Evolutionary conservation across 208 protist species (phyloP).

Genomic region (Trypanosoma lewisi): DNA sequence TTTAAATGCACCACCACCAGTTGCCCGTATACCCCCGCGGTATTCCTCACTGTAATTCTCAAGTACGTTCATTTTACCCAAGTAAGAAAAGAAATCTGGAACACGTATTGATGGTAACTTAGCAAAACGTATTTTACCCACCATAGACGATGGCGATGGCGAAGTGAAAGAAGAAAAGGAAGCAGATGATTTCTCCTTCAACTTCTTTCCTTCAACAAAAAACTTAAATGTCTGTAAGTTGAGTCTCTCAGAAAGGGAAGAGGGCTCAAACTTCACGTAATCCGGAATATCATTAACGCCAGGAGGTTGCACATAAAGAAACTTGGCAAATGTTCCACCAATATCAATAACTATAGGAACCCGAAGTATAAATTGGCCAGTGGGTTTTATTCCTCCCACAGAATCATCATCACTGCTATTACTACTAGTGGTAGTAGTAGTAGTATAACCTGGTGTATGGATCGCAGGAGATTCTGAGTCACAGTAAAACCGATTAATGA

Average conservation of each 20-base stretch:
- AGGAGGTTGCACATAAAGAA: slow-evolving; percentile 82
- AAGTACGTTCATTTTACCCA: slow-evolving; percentile 32
- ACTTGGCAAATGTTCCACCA: slow-evolving; percentile 88
- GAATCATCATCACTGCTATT: slow-evolving; percentile 15
- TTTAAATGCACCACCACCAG: slow-evolving; percentile 90
- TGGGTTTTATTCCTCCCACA: neutral
- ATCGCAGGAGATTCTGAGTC: neutral
- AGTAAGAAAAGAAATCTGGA: slow-evolving; percentile 67
- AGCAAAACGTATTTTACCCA: slow-evolving; percentile 79
- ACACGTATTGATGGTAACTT: slow-evolving; percentile 83
- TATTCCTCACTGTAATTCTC: slow-evolving; percentile 45
- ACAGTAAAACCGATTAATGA: slow-evolving; percentile 62
- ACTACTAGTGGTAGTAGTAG: neutral
- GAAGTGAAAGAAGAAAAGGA: slow-evolving; percentile 27
- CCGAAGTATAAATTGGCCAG: slow-evolving; percentile 27
- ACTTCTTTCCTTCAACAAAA: slow-evolving; percentile 41
- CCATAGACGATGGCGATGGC: too few relatives aligned
- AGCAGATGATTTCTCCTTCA: slow-evolving; percentile 35
- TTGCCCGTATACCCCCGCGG: slow-evolving; percentile 61
- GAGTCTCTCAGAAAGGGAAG: slow-evolving; percentile 70
- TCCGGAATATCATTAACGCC: slow-evolving; percentile 27
- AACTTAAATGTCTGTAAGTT: slow-evolving; percentile 59
- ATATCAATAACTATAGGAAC: slow-evolving; percentile 86
- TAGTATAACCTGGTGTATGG: neutral
- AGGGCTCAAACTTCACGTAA: slow-evolving; percentile 61